These are phyloP conservation scores for Vickermania spadyakhi DNA, from an alignment of 208 protist species.

Conservation along the genomic window DNA sequence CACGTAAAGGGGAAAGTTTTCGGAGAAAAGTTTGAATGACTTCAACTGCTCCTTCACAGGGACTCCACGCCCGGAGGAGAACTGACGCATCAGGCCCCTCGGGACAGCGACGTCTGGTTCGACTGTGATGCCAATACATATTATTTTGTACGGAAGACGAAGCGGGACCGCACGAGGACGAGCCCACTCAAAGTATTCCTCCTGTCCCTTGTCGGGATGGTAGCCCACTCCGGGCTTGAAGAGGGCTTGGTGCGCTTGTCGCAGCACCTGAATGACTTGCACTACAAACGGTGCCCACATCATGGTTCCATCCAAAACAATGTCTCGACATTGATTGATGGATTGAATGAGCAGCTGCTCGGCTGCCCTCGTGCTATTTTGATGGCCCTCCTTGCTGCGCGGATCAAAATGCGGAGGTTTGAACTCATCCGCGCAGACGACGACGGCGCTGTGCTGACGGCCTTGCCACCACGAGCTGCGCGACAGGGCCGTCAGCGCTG, in stretches of 20 bases:
- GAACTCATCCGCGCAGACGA: slow-evolving; percentile 83
- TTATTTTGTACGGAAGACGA: slow-evolving; percentile 54
- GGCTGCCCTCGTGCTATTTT: slow-evolving; percentile 58
- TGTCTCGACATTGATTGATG: slow-evolving; percentile 70
- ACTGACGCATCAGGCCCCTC: slow-evolving; percentile 75
- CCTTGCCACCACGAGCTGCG: slow-evolving; percentile 64
- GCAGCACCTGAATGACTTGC: slow-evolving; percentile 74
- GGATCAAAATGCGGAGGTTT: slow-evolving; percentile 31
- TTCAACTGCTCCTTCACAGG: slow-evolving; percentile 69
- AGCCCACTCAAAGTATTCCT: slow-evolving; percentile 57
- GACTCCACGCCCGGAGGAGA: slow-evolving; percentile 66
- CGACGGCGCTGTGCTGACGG: slow-evolving; percentile 60
- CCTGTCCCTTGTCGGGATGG: slow-evolving; percentile 17
- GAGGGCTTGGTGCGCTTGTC: slow-evolving; percentile 51
- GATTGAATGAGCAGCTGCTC: slow-evolving; percentile 73
- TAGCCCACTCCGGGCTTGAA: slow-evolving; percentile 72
- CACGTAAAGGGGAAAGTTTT: slow-evolving; percentile 69
- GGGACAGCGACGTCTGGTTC: slow-evolving; percentile 80
- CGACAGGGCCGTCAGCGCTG: slow-evolving; percentile 56
- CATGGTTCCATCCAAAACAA: slow-evolving; percentile 86
- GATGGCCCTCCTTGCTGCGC: slow-evolving; percentile 22
- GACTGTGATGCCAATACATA: slow-evolving; percentile 75
- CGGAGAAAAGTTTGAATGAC: slow-evolving; percentile 82
- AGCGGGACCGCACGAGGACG: slow-evolving; percentile 25
- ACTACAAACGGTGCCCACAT: slow-evolving; percentile 84